Percentiles rank a stretch among this genome's conserved stretches.
Evolutionary conservation across 2,329 filamentous ascomycete genomes (phyloP).

Genomic region (Gnomoniopsis sp.): DNA sequence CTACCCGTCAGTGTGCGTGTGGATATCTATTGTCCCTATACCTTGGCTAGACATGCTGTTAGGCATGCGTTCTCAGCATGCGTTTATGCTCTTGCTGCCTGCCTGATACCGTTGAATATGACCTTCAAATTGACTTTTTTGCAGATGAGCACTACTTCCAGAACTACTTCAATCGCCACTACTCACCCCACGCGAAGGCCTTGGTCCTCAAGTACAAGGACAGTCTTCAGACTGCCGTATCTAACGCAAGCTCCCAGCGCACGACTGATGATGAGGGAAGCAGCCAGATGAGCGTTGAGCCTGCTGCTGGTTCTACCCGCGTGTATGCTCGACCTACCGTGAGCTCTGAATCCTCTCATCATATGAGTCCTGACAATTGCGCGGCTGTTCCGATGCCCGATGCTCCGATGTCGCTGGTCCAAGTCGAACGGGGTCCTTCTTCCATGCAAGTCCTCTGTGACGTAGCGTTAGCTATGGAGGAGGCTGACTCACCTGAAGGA

Average conservation of each 20-base stretch:
- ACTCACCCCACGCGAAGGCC: constrained; percentile 20
- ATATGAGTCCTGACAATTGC: not conserved
- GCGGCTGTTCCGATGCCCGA: not conserved
- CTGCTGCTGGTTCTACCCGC: not conserved
- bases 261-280: not conserved
- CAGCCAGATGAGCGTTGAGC: not conserved
- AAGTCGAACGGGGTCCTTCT: not conserved
- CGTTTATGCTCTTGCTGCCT: no score
- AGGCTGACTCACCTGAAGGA: not conserved
- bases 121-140: not conserved
- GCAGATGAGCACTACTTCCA: constrained; percentile 32
- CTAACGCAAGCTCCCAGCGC: not conserved
- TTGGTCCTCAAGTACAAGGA: not conserved
- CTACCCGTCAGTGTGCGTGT: not conserved
- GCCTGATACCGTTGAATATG: no score
- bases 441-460: not conserved
- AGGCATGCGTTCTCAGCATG: no score
- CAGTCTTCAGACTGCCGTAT: not conserved
- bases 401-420: not conserved
- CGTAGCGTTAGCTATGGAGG: not conserved
- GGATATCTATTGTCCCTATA: not conserved
- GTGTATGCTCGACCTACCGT: not conserved
- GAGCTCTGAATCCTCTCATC: not conserved
- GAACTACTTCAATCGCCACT: constrained; percentile 23
- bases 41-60: no score